Base-by-base conservation (phyloP, 257 asterid species). In the Prunella vulgaris region DNA sequence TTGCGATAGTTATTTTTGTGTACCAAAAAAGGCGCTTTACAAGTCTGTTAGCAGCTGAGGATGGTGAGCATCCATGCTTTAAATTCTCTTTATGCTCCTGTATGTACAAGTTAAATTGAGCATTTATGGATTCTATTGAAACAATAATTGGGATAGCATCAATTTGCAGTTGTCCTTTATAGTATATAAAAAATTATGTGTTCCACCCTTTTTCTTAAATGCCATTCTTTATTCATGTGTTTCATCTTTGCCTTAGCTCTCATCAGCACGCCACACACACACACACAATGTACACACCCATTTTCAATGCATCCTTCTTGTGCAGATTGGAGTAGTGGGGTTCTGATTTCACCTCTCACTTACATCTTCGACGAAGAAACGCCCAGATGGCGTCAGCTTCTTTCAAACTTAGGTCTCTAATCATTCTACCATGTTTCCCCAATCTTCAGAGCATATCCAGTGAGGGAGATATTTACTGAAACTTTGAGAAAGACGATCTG, bases 301-400 rank as follows among this genome's bases (percentile, higher is more conserved):
- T 32, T 53, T 60, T 35, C 40, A 15, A 4, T 38, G 58, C 15
- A 28, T 59, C 60, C 44, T n/a, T 44, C 20, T 52, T n/a, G 40
- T 72, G 74, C 95, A 94, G 97, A 86, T 91, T 81, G 99, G 99
- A 65, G 99, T 42, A 89, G 99, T 57, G 99, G 97, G 48, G 99
- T 94, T 71, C 80, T 94, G 79, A 64, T 94, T 71, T 91, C 99
- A 37, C 96, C 97, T 7, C 74, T 89, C 72, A 94, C 99, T 56
- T 94, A 94, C 83, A 94, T 94, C 65, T 94, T 94, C 7, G 99
- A 94, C 0, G 96, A 89, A 83, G 99, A 94, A 81, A 85, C 97
- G 68, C 97, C 97, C 8, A 85, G 99, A 79, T 94, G 99, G 97
- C 93, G 82, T 44, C 88, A 85, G 64, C 97, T 94, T 74, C 89